phyloP scores from a whole-genome alignment of 2,329 filamentous ascomycete species.

The Trichoderma sp. region DNA sequence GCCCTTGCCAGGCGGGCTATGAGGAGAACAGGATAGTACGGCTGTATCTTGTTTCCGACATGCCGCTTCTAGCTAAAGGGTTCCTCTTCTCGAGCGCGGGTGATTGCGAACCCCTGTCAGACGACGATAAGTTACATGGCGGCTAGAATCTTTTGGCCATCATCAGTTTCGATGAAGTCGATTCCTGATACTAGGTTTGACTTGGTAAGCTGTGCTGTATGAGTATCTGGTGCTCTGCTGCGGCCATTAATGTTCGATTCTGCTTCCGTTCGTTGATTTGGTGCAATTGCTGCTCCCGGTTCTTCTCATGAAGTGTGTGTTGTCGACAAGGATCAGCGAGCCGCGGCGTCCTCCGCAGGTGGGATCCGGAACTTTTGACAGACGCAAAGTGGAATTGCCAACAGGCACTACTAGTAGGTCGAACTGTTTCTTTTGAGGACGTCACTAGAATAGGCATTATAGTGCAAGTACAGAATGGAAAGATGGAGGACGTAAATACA shows the following conservation, averaged over 20 bases:
- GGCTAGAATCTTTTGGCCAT: too few species aligned
- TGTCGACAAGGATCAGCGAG: constrained; percentile 13
- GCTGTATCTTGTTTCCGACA: constrained; percentile 4
- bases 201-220: too few species aligned
- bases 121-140: too few species aligned
- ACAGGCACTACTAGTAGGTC: too few species aligned
- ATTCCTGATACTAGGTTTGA: too few species aligned
- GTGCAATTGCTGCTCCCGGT: not conserved
- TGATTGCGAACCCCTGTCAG: not conserved
- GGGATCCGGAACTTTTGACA: constrained; percentile 25
- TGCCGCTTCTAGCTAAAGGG: constrained; percentile 16
- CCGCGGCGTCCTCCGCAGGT: constrained; percentile 16
- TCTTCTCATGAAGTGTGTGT: too few species aligned
- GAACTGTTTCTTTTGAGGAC: too few species aligned
- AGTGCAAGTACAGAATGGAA: not conserved
- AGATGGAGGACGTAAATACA: too few species aligned
- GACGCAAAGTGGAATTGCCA: not conserved
- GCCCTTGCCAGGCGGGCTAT: constrained; percentile 6
- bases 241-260: too few species aligned
- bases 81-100: not conserved
- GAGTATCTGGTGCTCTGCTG: too few species aligned
- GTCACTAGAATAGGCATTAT: too few species aligned
- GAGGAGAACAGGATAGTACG: not conserved
- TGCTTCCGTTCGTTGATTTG: not conserved
- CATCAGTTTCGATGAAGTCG: too few species aligned